Evolutionary conservation across 2,329 filamentous ascomycete species (phyloP).

Genomic region (Passalora sequoiae): DNA sequence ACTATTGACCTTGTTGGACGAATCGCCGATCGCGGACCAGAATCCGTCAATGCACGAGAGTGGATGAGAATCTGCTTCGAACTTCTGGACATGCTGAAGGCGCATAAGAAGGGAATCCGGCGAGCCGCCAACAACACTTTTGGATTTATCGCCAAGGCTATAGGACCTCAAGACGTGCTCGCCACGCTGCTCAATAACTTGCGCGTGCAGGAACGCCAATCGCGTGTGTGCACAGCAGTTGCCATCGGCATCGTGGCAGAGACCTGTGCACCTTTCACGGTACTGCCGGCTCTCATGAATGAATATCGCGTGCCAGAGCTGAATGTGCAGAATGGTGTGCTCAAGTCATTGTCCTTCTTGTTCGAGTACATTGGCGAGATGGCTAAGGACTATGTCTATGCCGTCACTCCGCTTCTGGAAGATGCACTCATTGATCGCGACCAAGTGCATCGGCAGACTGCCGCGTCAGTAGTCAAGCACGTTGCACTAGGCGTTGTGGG

Average conservation of each 20-base stretch:
- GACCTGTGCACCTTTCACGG: slow-evolving; percentile 96
- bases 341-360: slow-evolving; percentile 93
- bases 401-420: slow-evolving; percentile 89
- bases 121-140: slow-evolving; percentile 99
- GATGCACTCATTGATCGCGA: slow-evolving; percentile 96
- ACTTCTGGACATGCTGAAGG: slow-evolving; percentile 97
- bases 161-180: slow-evolving; percentile 93
- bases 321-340: slow-evolving; percentile 96
- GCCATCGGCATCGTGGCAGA: slow-evolving; percentile 98
- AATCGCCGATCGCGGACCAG: slow-evolving; percentile 93
- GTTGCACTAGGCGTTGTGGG: slow-evolving; percentile 96
- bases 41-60: slow-evolving; percentile 92
- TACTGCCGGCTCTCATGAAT: slow-evolving; percentile 98
- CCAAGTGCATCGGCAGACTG: slow-evolving; percentile 95
- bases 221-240: slow-evolving; percentile 95
- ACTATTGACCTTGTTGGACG: slow-evolving; percentile 96
- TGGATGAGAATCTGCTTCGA: slow-evolving; percentile 99
- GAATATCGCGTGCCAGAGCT: slow-evolving; percentile 97
- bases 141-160: slow-evolving; percentile 98
- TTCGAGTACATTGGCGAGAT: slow-evolving; percentile 99
- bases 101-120: slow-evolving; percentile 98
- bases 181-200: slow-evolving; percentile 95
- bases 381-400: slow-evolving; percentile 98
- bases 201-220: slow-evolving; percentile 94
- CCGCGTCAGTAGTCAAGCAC: slow-evolving; percentile 94